Base-by-base conservation (phyloP, 345 rosid genomes). In the Bretschneidera sinensis region DNA sequence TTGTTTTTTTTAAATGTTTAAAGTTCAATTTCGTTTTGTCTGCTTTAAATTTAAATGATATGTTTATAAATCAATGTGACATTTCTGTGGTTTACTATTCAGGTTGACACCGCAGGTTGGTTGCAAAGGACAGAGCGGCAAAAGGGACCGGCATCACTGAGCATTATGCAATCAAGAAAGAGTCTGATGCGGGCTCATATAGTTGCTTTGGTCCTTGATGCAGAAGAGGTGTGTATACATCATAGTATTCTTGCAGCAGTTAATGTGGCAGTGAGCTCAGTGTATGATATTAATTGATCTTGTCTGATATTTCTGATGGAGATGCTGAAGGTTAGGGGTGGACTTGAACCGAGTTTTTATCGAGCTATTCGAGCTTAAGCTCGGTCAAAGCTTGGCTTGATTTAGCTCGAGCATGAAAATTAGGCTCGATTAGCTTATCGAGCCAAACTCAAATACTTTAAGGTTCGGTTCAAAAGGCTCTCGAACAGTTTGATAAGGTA, bases 51-150 rank as follows among this genome's bases (percentile, higher is more conserved):
- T 28, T 28, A 28, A 28, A 3, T 28, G 33, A 31, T 31, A 31
- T 31, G 10, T 14, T 1, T 39, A 39, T 39, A 39, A 39, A 39
- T 39, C 45, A 39, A 5, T 39, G 16, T 14, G 45, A 5, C 1
- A 14, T 39, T 5, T 39, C 10, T 39, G 45, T 39, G 45, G 15
- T 35, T 61, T 48, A 51, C 39, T 52, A 16, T 54, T 61, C 78
- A 89, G 98, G 97, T 89, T 66, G 97, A 92, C 28, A 94, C 99
- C 53, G 99, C 99, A 57, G 99, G 99, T 22, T 94, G 97, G 99
- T 74, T 94, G 79, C 90, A 90, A 68, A 86, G 99, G 66, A 78
- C 85, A 54, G 91, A 83, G 54, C 61, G 77, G 54, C 86, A 90
- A 73, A 94, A 94, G 81, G 97, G 97, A 66, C 96, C 97, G 23